phyloP scores from a whole-genome alignment of 129 eudicot genomes.

The Oenanthe sinensis region DNA sequence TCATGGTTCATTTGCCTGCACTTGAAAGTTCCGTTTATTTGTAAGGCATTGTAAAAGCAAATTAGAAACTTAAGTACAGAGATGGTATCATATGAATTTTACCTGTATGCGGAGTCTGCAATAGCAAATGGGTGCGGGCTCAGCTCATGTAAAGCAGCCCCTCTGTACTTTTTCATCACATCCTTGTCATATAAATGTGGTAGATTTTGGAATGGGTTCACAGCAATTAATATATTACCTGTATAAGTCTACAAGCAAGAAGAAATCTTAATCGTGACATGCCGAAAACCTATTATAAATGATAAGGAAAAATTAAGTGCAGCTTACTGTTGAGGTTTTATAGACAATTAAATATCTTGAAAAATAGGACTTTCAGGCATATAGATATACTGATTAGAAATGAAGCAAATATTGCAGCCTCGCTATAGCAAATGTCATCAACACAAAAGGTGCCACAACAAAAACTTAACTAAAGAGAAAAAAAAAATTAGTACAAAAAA shows the following conservation, averaged over 20 bases:
- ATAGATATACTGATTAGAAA: neutral
- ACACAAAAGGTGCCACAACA: neutral
- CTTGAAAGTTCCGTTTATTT: conserved; percentile 9
- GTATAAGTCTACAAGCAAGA: conserved; percentile 62
- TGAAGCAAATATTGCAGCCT: neutral
- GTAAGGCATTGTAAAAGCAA: neutral
- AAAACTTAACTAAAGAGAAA: neutral
- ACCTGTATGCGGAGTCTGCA: conserved; percentile 91
- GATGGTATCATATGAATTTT: conserved; percentile 11
- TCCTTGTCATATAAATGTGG: conserved; percentile 58
- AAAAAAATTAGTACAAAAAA: neutral
- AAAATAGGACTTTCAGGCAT: conserved; percentile 11
- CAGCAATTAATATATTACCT: conserved; percentile 84
- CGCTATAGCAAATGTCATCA: neutral
- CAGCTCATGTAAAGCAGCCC: conserved; percentile 66
- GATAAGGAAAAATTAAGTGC: neutral
- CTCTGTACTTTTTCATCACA: conserved; percentile 69
- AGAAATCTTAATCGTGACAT: neutral
- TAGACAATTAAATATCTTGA: neutral
- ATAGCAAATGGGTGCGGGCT: conserved; percentile 89
- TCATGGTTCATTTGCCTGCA: conserved; percentile 82
- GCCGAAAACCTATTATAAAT: neutral
- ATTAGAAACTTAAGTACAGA: neutral
- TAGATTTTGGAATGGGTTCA: conserved; percentile 76
- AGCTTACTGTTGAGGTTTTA: neutral